Conservation (phyloP, 345 rosid species). For the Rubroshorea leprosula region DNA sequence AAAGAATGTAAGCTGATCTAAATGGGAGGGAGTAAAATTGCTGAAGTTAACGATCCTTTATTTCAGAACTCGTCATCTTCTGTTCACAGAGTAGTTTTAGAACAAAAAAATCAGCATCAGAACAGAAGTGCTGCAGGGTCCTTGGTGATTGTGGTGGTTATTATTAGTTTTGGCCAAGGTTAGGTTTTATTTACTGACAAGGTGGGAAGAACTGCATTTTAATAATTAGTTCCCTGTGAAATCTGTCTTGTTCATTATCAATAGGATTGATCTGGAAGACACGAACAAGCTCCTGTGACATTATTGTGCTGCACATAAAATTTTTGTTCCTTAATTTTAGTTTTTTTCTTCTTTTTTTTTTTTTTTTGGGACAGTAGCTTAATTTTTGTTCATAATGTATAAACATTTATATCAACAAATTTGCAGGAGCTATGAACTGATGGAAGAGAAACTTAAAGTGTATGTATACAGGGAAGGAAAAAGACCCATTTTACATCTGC, state of each 20-base stretch:
- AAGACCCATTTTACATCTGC: conserved; percentile 66
- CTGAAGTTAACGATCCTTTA: too few species aligned
- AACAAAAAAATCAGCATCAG: too few species aligned
- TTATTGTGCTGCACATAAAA: neutral
- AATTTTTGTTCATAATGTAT: neutral
- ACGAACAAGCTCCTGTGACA: neutral
- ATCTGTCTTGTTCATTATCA: neutral
- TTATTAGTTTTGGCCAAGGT: neutral
- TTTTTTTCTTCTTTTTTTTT: neutral
- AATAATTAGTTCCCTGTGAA: neutral
- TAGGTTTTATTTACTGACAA: neutral
- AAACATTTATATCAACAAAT: conserved; percentile 3
- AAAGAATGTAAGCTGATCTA: neutral
- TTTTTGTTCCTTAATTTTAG: neutral
- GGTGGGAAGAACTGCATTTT: neutral
- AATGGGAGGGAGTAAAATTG: too few species aligned
- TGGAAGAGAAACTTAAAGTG: conserved; percentile 79
- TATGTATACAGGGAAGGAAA: conserved; percentile 83
- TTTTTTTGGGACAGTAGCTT: too few species aligned
- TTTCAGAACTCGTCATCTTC: neutral
- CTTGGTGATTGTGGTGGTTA: neutral
- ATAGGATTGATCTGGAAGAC: neutral
- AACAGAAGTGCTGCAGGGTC: too few species aligned
- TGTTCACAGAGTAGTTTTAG: neutral
- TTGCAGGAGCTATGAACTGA: conserved; percentile 89